Evolutionary conservation across 2,329 filamentous ascomycete genomes (phyloP).

Genomic region (Orbilia javanica): DNA sequence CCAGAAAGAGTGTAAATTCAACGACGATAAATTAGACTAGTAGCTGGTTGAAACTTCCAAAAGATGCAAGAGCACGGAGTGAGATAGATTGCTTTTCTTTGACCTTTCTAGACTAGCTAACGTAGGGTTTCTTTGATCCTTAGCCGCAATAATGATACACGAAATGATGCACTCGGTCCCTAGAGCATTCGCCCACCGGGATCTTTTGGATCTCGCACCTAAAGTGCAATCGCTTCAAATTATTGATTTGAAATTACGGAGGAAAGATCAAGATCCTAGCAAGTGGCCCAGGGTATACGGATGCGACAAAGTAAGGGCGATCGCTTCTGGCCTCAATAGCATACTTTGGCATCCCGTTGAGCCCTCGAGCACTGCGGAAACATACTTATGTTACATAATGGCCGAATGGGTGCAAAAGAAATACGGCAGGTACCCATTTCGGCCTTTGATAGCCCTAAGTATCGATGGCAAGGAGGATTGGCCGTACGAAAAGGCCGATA

Average conservation of each 20-base stretch:
- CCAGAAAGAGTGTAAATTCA: no score
- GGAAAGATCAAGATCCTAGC: not conserved
- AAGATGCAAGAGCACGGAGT: no score
- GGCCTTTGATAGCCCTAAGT: not conserved
- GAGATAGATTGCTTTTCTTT: no score
- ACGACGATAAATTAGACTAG: no score
- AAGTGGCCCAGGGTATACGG: not conserved
- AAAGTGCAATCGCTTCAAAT: not conserved
- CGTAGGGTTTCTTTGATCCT: not conserved
- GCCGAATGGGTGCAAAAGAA: constrained; percentile 5
- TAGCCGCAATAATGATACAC: constrained; percentile 4
- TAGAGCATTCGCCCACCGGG: constrained; percentile 3
- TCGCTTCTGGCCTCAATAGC: not conserved
- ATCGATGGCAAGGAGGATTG: not conserved
- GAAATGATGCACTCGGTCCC: constrained; percentile 13
- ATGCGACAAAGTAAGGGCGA: not conserved
- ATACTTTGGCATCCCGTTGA: not conserved
- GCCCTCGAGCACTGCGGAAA: constrained; percentile 19
- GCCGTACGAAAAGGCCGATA: constrained; percentile 4
- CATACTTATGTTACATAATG: constrained; percentile 13
- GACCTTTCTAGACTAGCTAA: no score
- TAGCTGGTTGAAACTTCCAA: no score
- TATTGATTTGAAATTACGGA: not conserved
- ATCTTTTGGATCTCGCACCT: not conserved
- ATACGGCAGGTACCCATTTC: constrained; percentile 16